Conservation (phyloP, 106 monocot genomes). For the Cymbidium sinense region DNA sequence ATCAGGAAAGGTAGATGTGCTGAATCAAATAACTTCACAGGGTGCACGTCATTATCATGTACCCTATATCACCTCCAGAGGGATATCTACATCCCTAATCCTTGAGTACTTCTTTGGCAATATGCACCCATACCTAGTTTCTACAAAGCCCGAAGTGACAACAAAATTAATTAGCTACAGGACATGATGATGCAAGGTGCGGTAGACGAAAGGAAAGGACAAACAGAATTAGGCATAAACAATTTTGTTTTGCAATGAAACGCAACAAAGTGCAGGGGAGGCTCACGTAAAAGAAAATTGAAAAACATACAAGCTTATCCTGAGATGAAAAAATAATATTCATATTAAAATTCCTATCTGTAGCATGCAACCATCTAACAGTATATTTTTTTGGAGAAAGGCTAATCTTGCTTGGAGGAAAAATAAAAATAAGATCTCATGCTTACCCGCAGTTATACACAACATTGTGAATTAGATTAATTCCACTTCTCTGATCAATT, state of each 20-base stretch:
- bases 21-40: not conserved
- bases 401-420: not conserved
- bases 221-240: not conserved
- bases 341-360: not conserved
- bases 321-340: not conserved
- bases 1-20: not conserved
- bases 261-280: not conserved
- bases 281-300: not conserved
- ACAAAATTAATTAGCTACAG: not conserved
- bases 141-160: not conserved
- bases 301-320: not conserved
- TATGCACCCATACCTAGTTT: not conserved
- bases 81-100: not conserved
- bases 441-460: constrained; percentile 76
- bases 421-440: not conserved
- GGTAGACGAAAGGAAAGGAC: not conserved
- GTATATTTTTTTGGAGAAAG: not conserved
- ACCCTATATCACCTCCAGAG: not conserved
- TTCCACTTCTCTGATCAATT: constrained; percentile 70
- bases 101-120: not conserved
- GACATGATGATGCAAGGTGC: not conserved
- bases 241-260: not conserved
- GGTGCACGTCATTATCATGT: not conserved
- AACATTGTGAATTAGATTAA: constrained; percentile 82
- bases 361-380: not conserved